phyloP scores from a whole-genome alignment of 2,329 filamentous ascomycete genomes.

The Cadophora malorum region DNA sequence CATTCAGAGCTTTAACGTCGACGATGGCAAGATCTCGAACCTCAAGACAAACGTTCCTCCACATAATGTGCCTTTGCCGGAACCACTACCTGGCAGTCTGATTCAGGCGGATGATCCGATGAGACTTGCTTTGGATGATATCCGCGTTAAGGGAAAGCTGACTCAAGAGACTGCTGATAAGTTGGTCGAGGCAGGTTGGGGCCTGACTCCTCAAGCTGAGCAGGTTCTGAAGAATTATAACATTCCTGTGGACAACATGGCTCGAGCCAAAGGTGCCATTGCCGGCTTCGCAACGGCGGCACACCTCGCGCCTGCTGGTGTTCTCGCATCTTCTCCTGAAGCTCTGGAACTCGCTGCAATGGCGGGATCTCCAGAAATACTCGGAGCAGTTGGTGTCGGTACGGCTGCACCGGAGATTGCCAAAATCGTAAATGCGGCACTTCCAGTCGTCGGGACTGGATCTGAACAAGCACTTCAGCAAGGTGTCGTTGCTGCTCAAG shows the following conservation, averaged over 20 bases:
- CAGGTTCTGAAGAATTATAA: background rate
- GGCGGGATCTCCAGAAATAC: slow-evolving; percentile 3
- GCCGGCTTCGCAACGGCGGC: slow-evolving; percentile 3
- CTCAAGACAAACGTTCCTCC: slow-evolving; percentile 3
- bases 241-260: slow-evolving; percentile 4
- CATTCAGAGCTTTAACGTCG: background rate
- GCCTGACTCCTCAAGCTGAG: slow-evolving; percentile 1
- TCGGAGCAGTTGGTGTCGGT: background rate
- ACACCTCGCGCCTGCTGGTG: slow-evolving; percentile 1
- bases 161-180: slow-evolving; percentile 14
- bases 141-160: slow-evolving; percentile 10
- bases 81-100: background rate
- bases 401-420: slow-evolving; percentile 12
- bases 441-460: background rate
- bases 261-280: background rate
- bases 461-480: slow-evolving; percentile 8
- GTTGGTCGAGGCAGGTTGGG: background rate
- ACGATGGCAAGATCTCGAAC: background rate
- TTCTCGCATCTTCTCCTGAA: background rate
- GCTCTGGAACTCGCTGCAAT: slow-evolving; percentile 7
- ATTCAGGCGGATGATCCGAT: slow-evolving; percentile 1
- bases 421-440: background rate
- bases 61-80: slow-evolving; percentile 2
- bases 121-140: slow-evolving; percentile 12
- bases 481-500: slow-evolving; percentile 7